Percentiles rank a stretch among this genome's conserved stretches.
Conservation (phyloP, 192 early-diverging fungal species). For the Allomyces macrogynus region DNA sequence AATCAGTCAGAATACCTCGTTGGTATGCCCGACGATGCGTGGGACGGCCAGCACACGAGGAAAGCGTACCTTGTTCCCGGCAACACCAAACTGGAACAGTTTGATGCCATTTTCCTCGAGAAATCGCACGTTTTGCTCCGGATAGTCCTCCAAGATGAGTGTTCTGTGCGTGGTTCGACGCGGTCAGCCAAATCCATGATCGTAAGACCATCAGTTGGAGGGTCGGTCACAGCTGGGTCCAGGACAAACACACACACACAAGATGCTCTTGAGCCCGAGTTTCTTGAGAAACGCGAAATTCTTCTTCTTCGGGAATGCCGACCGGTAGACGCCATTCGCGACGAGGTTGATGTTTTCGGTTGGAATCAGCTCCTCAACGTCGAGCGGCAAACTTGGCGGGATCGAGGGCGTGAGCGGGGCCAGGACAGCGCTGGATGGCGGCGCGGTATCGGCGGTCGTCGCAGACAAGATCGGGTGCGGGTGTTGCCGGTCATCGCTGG, state of each 20-base stretch:
- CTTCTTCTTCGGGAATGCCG: slow-evolving; percentile 80
- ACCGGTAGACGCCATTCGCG: slow-evolving; percentile 76
- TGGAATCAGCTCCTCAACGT: slow-evolving; percentile 51
- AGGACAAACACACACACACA: slow-evolving; percentile 30
- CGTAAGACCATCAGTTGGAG: too few species aligned
- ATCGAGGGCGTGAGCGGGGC: too few species aligned
- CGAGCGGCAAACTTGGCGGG: slow-evolving; percentile 2
- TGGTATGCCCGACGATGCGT: not conserved
- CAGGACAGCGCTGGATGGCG: too few species aligned
- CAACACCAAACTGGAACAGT: slow-evolving; percentile 74
- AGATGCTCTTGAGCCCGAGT: slow-evolving; percentile 63
- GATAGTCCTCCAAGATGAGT: slow-evolving; percentile 78
- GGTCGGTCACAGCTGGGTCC: too few species aligned
- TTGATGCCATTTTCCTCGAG: slow-evolving; percentile 53
- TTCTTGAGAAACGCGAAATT: slow-evolving; percentile 78
- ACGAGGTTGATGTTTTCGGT: slow-evolving; percentile 96
- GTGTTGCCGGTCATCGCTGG: too few species aligned
- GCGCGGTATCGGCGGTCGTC: too few species aligned
- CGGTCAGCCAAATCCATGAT: too few species aligned
- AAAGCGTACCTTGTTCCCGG: slow-evolving; percentile 69
- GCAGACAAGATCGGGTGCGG: too few species aligned
- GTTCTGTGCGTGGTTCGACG: slow-evolving; percentile 24
- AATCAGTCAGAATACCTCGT: slow-evolving; percentile 12
- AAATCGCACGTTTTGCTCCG: slow-evolving; percentile 73
- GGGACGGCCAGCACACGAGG: not conserved